Evolutionary conservation across 2,329 filamentous ascomycete genomes (phyloP), one percentile per base, ranked within the genome.

Genomic region (Calonectria pteridis): DNA sequence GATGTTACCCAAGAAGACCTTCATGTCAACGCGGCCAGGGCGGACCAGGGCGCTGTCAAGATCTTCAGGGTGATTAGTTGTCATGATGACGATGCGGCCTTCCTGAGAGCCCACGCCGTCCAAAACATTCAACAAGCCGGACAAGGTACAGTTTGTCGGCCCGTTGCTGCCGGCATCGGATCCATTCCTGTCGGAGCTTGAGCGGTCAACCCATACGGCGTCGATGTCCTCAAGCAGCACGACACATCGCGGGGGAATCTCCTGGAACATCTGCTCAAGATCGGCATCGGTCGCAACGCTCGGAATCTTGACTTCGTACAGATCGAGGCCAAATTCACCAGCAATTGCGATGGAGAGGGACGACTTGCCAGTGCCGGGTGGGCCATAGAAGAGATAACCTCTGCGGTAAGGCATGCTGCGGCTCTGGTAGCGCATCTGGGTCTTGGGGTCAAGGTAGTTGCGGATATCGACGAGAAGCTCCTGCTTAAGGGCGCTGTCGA

Each of bases 51-150:
- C 93, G 2, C 87, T 84, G 78, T 94, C 92, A 0, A 94, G 88
- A 66, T 90, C 88, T 64, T 94, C 91, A 0, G 89, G 88, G 64
- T 89, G 88, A 78, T 94, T 95, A 33, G 92, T 93, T 0, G 93
- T 95, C 92, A 95, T 94, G 81, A 95, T 90, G 23, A 95, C 87
- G 31, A 94, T 91, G 20, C 92, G 88, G 2, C 93, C 93, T 84
- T 95, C 93, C 67, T 91, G 90, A 0, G 91, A 91, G 0, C 92
- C 92, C 0, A 94, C 92, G 3, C 93, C 93, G 76, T 95, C 93
- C 13, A 95, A 89, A 11, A 92, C 91, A 73, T 94, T 95, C 31
- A 95, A 85, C 0, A 95, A 84, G 0, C 91, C 92, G 0, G 92
- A 93, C 1, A 95, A 85, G 0, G 91, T 92, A 72, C 84, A 85